Evolutionary conservation across 352 stramenopile species (phyloP), one percentile per base, ranked within the genome.

Genomic region (Phytophthora litchii): DNA sequence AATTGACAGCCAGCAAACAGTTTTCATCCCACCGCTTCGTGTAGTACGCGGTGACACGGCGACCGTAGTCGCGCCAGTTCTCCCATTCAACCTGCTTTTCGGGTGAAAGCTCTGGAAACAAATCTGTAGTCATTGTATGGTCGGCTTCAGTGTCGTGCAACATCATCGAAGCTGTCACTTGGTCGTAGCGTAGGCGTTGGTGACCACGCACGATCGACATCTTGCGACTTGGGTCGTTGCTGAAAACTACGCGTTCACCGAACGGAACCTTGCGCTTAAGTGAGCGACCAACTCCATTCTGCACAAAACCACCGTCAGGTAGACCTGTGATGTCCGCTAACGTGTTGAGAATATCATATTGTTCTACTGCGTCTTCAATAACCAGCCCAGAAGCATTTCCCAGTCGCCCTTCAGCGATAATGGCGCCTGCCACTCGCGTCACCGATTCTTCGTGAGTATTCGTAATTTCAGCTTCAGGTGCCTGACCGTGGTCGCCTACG

Each of bases 281-380:
- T 13, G 78, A 88, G 3, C 76, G 78, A 5, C 78, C 78, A 31
- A 88, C 54, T 12, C 78, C 74, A 12, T 64, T 76, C 48, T 86
- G 78, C 0, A 82, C 38, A 16, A 88, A 83, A 3, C 76, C 76
- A 6, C 72, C 60, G 0, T 65, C 11, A 0, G 78, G 78, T 0
- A 86, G 60, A 3, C 78, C 76, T 0, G 83, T 76, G 31, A 88
- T 83, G 34, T 88, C 78, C 3, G 78, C 76, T 13, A 88, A 43
- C 12, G 78, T 86, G 46, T 86, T 88, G 44, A 88, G 68, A 25
- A 72, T 60, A 29, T 88, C 78, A 36, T 83, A 82, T 4, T 86
- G 76, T 1, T 70, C 73, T 7, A 67, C 70, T 1, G 54, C 63
- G 14, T 81, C 70, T 9, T 81, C 62, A 9, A 84, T 68, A 5